Conservation (phyloP, 2,329 filamentous ascomycete genomes). For the Paracoccidioides brasiliensis region DNA sequence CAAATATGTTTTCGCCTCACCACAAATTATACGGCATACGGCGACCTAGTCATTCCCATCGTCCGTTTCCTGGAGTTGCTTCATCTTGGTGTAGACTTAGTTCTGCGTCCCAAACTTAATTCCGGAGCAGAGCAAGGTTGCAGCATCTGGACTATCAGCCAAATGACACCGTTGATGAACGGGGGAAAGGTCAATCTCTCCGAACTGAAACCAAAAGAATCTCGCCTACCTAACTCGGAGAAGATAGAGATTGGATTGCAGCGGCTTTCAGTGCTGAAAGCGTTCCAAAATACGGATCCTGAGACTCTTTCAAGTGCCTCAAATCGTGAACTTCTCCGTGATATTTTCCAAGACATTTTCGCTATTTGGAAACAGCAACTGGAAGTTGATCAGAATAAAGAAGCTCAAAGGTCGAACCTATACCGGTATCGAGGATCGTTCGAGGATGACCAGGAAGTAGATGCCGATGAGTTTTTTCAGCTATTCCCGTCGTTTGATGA, state of each 20-base stretch:
- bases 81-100: conserved; percentile 59
- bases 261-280: conserved; percentile 23
- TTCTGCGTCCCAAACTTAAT: conserved; percentile 21
- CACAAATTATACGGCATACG: conserved; percentile 61
- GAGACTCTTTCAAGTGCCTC: conserved; percentile 26
- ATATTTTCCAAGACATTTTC: conserved; percentile 60
- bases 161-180: conserved; percentile 29
- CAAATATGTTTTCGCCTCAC: conserved; percentile 59
- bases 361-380: conserved; percentile 68
- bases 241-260: conserved; percentile 25
- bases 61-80: conserved; percentile 69
- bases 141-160: conserved; percentile 19
- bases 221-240: background rate
- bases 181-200: conserved; percentile 7
- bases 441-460: conserved; percentile 62
- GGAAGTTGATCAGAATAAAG: conserved; percentile 60
- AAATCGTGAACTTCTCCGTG: conserved; percentile 45
- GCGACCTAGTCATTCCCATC: conserved; percentile 68
- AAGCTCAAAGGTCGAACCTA: conserved; percentile 59
- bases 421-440: conserved; percentile 72
- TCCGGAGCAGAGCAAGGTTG: conserved; percentile 11
- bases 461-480: conserved; percentile 61
- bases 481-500: conserved; percentile 70
- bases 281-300: conserved; percentile 22
- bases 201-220: background rate